Percentiles rank a stretch among this genome's conserved stretches.
These are phyloP conservation scores for Plasmodium yoelii DNA, from an alignment of 169 alveolate species.

Conservation along the genomic window DNA sequence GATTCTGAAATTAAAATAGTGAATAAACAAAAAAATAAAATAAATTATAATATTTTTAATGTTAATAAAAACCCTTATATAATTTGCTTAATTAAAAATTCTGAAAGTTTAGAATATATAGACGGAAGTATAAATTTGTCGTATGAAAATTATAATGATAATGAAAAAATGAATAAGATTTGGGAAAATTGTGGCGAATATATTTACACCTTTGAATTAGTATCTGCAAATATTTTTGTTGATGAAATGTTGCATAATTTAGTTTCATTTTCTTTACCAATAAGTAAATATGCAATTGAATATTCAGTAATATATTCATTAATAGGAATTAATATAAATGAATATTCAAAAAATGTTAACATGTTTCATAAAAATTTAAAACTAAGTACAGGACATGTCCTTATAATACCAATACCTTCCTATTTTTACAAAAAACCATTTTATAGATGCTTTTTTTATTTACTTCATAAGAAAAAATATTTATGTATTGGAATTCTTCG, in stretches of 20 bases:
- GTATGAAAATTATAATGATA: slow-evolving; percentile 79
- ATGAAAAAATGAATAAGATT: slow-evolving; percentile 81
- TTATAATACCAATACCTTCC: slow-evolving; percentile 56
- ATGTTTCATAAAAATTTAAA: slow-evolving; percentile 58
- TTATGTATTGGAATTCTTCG: slow-evolving; percentile 71
- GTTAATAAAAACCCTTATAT: slow-evolving; percentile 58
- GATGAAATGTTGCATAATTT: slow-evolving; percentile 87
- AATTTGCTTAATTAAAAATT: slow-evolving; percentile 80
- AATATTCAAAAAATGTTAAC: slow-evolving; percentile 44
- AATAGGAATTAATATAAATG: slow-evolving; percentile 66
- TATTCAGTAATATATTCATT: slow-evolving; percentile 79
- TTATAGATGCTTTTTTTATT: slow-evolving; percentile 67
- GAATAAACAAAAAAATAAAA: slow-evolving; percentile 4
- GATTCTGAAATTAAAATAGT: background rate
- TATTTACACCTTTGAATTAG: slow-evolving; percentile 84
- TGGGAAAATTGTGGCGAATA: slow-evolving; percentile 88
- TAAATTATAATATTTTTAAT: slow-evolving; percentile 31
- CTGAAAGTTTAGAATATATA: slow-evolving; percentile 85
- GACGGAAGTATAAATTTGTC: slow-evolving; percentile 84
- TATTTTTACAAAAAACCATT: slow-evolving; percentile 67
- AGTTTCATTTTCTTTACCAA: slow-evolving; percentile 83
- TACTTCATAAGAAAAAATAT: slow-evolving; percentile 46
- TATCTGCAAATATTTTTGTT: slow-evolving; percentile 85
- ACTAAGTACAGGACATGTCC: slow-evolving; percentile 53
- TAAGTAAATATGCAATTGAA: slow-evolving; percentile 80